Base-by-base conservation (phyloP, 768 basidiomycete genomes). In the Boletus pseudopeckii region DNA sequence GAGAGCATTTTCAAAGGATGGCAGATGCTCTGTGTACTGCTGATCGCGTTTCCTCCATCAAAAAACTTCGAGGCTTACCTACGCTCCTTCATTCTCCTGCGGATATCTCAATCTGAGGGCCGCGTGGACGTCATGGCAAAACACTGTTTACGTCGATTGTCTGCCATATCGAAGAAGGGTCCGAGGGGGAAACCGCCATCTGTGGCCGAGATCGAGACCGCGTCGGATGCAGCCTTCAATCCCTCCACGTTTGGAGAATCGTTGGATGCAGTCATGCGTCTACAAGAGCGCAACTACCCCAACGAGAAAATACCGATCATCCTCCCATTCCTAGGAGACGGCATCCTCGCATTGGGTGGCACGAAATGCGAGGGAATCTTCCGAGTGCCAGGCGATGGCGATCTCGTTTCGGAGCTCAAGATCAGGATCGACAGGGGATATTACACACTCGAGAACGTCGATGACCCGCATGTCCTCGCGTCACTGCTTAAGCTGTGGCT, bases 191-290 rank as follows among this genome's bases (percentile, higher is more conserved):
- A 92, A 64, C 80, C 90, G 1, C 90, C 94, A 3, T 82, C 84
- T 2, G 72, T 83, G 22, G 78, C 85, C 10, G 95, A 98, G 72
- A 96, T 98, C 52, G 93, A 96, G 73, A 91, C 88, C 2, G 94
- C 94, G 20, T 88, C 90, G 83, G 92, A 94, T 62, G 92, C 93
- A 26, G 93, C 95, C 8, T 98, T 97, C 74, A 90, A 94, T 58
- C 92, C 94, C 0, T 94, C 92, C 1, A 93, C 90, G 1, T 98
- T 97, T 63, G 92, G 93, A 14, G 92, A 95, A 74, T 86, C 90
- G 0, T 77, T 98, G 13, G 89, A 90, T 57, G 84, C 84, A 24
- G 88, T 92, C 55, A 86, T 90, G 71, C 78, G 88, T 42, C 74
- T 93, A 10, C 94, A 97, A 71, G 85, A 86, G 64, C 82, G 90